A percentile compares a stretch with the other conserved stretches of the same genome.
Conservation (phyloP, 345 rosid species). For the Diplotaxis tenuifolia region DNA sequence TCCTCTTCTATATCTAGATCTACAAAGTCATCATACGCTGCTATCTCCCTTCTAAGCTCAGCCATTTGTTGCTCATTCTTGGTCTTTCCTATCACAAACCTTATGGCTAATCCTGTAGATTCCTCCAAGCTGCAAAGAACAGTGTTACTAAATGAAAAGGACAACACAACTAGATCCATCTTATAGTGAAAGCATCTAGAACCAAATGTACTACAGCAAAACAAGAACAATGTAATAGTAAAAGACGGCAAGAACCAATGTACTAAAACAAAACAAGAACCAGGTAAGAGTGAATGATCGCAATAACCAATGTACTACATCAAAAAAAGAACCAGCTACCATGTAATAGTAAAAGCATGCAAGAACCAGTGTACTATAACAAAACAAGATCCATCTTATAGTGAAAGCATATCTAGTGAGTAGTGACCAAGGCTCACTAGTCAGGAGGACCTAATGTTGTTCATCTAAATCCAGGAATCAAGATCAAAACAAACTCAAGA, state of each 20-base stretch:
- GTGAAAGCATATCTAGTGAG: background rate
- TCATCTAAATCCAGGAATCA: slow-evolving; percentile 1
- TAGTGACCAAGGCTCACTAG: background rate
- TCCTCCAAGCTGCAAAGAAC: slow-evolving; percentile 66
- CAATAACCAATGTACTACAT: background rate
- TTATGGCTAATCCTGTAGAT: slow-evolving; percentile 74
- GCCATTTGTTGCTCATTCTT: slow-evolving; percentile 56
- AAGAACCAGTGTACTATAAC: too few species aligned
- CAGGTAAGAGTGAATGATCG: background rate
- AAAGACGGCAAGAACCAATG: too few species aligned
- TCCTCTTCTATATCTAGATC: slow-evolving; percentile 86
- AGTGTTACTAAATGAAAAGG: background rate
- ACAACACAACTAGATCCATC: background rate
- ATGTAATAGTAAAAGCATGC: too few species aligned
- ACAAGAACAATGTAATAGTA: background rate
- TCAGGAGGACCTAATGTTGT: background rate
- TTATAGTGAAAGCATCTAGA: background rate
- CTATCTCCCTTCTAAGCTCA: slow-evolving; percentile 67
- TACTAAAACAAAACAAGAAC: background rate
- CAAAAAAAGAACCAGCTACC: too few species aligned
- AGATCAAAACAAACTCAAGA: background rate
- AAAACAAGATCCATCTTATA: too few species aligned
- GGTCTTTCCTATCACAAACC: slow-evolving; percentile 76
- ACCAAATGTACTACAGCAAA: background rate
- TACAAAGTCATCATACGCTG: slow-evolving; percentile 76